Conservation (phyloP, 306 rosid species). For the Arachis stenosperma region DNA sequence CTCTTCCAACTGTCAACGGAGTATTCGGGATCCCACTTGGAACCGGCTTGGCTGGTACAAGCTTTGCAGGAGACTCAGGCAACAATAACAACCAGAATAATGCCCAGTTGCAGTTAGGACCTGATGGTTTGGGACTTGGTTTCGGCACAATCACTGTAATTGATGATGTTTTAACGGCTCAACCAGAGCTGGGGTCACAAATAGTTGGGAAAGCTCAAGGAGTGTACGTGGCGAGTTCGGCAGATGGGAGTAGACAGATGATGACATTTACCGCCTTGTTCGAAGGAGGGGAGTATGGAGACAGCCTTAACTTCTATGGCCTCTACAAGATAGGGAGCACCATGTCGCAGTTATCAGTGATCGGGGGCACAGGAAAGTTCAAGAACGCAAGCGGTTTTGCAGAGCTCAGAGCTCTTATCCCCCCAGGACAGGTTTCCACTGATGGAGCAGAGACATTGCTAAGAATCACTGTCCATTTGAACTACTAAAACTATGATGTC, state of each 20-base stretch:
- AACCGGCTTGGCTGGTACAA: conserved; percentile 79
- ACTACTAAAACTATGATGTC: conserved; percentile 45
- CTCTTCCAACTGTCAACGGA: conserved; percentile 81
- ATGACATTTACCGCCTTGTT: no score
- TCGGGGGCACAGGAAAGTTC: conserved; percentile 89
- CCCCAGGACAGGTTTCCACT: conserved; percentile 73
- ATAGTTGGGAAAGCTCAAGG: no score
- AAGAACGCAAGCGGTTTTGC: conserved; percentile 79
- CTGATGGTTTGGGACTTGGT: no score
- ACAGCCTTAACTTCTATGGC: no score
- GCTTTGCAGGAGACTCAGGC: conserved; percentile 58
- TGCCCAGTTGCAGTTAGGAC: background rate
- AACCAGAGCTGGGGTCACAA: no score
- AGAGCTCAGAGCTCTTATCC: conserved; percentile 68
- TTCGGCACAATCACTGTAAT: no score
- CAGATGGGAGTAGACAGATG: no score
- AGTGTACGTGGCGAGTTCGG: no score
- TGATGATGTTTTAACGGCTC: no score
- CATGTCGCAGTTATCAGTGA: conserved; percentile 68
- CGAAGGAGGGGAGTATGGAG: no score
- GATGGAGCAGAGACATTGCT: conserved; percentile 94
- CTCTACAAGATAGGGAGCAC: conserved; percentile 51
- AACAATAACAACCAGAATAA: conserved; percentile 48
- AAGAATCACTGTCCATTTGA: conserved; percentile 65
- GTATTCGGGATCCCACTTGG: conserved; percentile 79